Conservation (phyloP, 148 eudicot genomes). For the Mesembryanthemum crystallinum region DNA sequence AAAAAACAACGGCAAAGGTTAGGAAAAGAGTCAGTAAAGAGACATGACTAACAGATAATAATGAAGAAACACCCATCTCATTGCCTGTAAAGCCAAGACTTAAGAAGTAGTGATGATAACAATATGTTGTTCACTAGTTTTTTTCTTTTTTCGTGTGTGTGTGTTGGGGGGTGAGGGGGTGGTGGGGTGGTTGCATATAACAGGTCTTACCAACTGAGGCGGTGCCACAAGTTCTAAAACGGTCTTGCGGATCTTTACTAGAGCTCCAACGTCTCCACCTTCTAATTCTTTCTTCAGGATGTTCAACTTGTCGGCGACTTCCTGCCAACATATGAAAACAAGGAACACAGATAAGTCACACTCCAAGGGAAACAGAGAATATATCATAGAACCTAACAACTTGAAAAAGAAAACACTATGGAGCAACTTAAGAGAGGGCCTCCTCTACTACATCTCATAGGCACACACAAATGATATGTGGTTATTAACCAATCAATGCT, state of each 20-base stretch:
- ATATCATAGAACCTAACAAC: neutral
- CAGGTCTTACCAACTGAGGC: constrained; percentile 62
- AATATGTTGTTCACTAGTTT: neutral
- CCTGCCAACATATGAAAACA: constrained; percentile 38
- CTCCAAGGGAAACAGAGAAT: neutral
- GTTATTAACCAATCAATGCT: neutral
- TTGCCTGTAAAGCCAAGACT: neutral
- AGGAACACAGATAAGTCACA: constrained; percentile 12
- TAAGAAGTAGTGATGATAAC: too few species aligned
- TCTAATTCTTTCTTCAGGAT: constrained; percentile 52
- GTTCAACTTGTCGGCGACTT: constrained; percentile 55
- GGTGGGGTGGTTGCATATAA: neutral
- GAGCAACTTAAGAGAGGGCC: neutral
- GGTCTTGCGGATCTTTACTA: constrained; percentile 68
- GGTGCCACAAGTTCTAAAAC: constrained; percentile 84
- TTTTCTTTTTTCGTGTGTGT: too few species aligned
- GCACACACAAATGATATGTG: too few species aligned
- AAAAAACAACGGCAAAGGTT: neutral
- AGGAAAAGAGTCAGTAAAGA: neutral
- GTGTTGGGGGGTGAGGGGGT: neutral
- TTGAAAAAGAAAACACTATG: neutral
- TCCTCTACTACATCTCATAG: too few species aligned
- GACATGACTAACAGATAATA: neutral
- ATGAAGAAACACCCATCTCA: neutral
- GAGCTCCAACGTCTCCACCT: constrained; percentile 55